Evolutionary conservation across 371 early-diverging fungal species (phyloP).

Genomic region (Gilbertella persicaria): DNA sequence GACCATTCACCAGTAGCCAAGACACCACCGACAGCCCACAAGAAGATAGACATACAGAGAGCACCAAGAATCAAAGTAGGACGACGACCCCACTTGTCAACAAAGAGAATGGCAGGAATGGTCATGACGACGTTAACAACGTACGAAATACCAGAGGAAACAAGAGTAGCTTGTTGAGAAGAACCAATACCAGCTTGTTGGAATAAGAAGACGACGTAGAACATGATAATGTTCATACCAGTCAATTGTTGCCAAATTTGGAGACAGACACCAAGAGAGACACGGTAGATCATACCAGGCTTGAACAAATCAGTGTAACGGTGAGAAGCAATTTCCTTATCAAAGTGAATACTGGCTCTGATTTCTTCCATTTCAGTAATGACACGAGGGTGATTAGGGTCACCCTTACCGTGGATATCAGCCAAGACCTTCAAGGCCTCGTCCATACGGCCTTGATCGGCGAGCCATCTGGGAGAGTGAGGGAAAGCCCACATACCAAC

Average conservation of each 20-base stretch:
- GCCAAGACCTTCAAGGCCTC: slow-evolving; percentile 59
- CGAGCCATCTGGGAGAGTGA: slow-evolving; percentile 51
- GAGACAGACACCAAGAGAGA: slow-evolving; percentile 70
- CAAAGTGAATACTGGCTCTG: slow-evolving; percentile 67
- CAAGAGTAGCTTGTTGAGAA: slow-evolving; percentile 38
- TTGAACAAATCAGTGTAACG: slow-evolving; percentile 20
- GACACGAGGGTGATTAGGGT: slow-evolving; percentile 38
- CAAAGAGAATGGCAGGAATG: slow-evolving; percentile 75
- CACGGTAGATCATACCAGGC: slow-evolving; percentile 60
- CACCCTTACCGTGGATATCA: slow-evolving; percentile 45
- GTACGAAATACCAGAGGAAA: slow-evolving; percentile 43
- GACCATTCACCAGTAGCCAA: slow-evolving; percentile 54
- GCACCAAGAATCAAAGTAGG: slow-evolving; percentile 60
- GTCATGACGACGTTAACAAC: slow-evolving; percentile 59
- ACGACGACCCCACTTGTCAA: slow-evolving; percentile 75
- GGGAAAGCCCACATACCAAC: slow-evolving; percentile 57
- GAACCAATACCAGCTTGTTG: slow-evolving; percentile 41
- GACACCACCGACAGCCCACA: slow-evolving; percentile 42
- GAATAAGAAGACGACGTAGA: slow-evolving; percentile 47
- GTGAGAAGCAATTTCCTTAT: slow-evolving; percentile 62
- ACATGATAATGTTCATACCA: slow-evolving; percentile 70
- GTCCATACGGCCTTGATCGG: slow-evolving; percentile 51
- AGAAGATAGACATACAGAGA: slow-evolving; percentile 35
- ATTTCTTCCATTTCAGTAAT: slow-evolving; percentile 68
- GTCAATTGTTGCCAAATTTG: slow-evolving; percentile 79